Conservation (phyloP, 2,329 filamentous ascomycete genomes). For the Xylaria sp. region DNA sequence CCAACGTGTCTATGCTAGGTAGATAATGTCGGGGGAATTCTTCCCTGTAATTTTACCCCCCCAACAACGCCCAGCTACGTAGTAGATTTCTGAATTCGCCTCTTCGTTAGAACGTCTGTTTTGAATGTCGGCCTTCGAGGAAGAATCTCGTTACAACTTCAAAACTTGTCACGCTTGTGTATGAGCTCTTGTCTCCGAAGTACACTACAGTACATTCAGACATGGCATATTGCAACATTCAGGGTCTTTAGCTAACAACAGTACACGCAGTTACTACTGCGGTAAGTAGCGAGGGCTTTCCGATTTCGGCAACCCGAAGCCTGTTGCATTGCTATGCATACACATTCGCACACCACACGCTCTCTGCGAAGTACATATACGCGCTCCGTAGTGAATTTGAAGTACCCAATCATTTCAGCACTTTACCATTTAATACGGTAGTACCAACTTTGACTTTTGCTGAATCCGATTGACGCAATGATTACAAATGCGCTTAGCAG, state of each 20-base stretch:
- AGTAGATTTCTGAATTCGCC: too few relatives aligned
- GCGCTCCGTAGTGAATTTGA: background rate
- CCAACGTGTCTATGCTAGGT: background rate
- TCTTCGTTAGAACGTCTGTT: too few relatives aligned
- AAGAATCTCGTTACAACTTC: background rate
- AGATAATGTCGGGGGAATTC: background rate
- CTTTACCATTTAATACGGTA: conserved; percentile 14
- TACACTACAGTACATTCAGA: background rate
- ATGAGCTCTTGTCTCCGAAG: conserved; percentile 15
- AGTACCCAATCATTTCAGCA: conserved; percentile 3
- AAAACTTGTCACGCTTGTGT: conserved; percentile 13
- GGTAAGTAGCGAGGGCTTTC: conserved; percentile 20
- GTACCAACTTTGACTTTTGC: background rate
- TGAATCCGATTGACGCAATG: conserved; percentile 15
- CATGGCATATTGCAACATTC: conserved; percentile 12
- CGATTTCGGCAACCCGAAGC: conserved; percentile 36
- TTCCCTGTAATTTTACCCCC: background rate
- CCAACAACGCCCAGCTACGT: too few relatives aligned
- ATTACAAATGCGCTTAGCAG: conserved; percentile 8
- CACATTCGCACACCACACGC: background rate
- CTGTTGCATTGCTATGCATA: background rate
- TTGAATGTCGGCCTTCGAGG: too few relatives aligned
- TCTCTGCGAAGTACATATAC: conserved; percentile 12
- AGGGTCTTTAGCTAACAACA: conserved; percentile 15
- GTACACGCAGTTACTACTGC: conserved; percentile 16